Evolutionary conservation across 2,329 filamentous ascomycete genomes (phyloP), one percentile per base, ranked within the genome.

Genomic region (Phyllosticta paracitricarpa): DNA sequence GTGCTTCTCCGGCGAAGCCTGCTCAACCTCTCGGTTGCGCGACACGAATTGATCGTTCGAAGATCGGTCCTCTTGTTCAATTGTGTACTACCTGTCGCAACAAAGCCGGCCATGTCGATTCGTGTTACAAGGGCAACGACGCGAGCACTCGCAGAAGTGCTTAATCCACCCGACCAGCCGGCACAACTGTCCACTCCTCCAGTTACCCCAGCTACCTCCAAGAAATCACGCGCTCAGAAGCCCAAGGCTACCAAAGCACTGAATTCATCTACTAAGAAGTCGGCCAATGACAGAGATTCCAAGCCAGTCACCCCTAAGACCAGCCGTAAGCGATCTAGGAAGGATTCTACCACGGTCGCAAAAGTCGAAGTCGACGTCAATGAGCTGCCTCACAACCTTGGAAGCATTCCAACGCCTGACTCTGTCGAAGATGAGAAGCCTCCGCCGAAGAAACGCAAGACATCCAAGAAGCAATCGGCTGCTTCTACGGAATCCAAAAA

Each of bases 361-460:
- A 73, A 73, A 52, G 70, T 72, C 55, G 72, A 75, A 59, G 69
- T 73, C 64, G 72, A 77, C 26, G 63, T 73, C 59, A 74, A 82
- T 62, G 78, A 82, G 56, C 71, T 84, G 48, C 82, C 82, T 17
- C 82, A 85, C 69, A 84, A 82, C 56, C 71, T 85, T n/a, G 82
- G 80, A 5, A 70, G 71, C 6, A 64, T 68, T 19, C 59, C 71
- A 25, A 54, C 56, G 2, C 52, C 24, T 51, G 58, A 60, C 17
- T 22, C 40, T 19, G 56, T 28, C 40, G 54, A 56, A 22, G 54
- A 59, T 9, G 56, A 55, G 25, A 55, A 58, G 17, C 60, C 56
- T 14, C 14, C 19, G 17, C 1, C 33, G 4, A 57, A 54, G 56
- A 56, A 24, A 56, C 40, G 22, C 22, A 56, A 33, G 12, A 24